Conservation (phyloP, 768 basidiomycete species). For the Tubosaeta sp. region DNA sequence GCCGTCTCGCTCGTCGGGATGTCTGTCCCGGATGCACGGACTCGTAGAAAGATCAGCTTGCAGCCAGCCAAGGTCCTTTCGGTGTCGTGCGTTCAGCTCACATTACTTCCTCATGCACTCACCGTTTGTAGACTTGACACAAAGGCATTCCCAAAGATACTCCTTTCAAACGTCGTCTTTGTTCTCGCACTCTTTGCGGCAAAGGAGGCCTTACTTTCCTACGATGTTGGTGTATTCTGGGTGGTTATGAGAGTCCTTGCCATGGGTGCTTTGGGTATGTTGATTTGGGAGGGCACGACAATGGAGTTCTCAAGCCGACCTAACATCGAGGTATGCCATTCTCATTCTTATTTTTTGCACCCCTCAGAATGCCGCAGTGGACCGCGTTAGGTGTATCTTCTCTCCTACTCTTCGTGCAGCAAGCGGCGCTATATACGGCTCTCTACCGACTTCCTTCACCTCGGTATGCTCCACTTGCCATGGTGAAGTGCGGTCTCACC, state of each 20-base stretch:
- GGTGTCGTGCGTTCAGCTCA: conserved; percentile 43
- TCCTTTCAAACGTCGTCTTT: conserved; percentile 60
- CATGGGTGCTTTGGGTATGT: conserved; percentile 61
- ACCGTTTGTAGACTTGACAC: conserved; percentile 44
- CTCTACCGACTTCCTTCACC: conserved; percentile 63
- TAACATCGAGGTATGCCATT: conserved; percentile 53
- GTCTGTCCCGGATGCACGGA: conserved; percentile 65
- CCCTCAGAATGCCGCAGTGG: conserved; percentile 46
- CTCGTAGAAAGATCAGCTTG: conserved; percentile 59
- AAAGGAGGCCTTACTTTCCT: conserved; percentile 63
- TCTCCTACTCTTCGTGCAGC: conserved; percentile 62
- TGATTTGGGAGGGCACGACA: conserved; percentile 56
- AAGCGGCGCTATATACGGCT: conserved; percentile 63
- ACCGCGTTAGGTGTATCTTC: conserved; percentile 66
- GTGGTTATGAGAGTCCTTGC: conserved; percentile 69
- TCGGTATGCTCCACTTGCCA: conserved; percentile 43
- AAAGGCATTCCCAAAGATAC: conserved; percentile 49
- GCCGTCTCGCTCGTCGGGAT: conserved; percentile 31
- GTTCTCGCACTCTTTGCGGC: conserved; percentile 58
- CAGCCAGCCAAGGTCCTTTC: conserved; percentile 53
- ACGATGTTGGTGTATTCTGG: conserved; percentile 74
- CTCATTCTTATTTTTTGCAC: conserved; percentile 3
- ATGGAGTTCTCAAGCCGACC: conserved; percentile 51
- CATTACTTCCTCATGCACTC: background rate
- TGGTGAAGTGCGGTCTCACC: background rate